Evolutionary conservation across 768 basidiomycete genomes (phyloP), one percentile per base, ranked within the genome.

Genomic region (Phaeolepiota aurea): DNA sequence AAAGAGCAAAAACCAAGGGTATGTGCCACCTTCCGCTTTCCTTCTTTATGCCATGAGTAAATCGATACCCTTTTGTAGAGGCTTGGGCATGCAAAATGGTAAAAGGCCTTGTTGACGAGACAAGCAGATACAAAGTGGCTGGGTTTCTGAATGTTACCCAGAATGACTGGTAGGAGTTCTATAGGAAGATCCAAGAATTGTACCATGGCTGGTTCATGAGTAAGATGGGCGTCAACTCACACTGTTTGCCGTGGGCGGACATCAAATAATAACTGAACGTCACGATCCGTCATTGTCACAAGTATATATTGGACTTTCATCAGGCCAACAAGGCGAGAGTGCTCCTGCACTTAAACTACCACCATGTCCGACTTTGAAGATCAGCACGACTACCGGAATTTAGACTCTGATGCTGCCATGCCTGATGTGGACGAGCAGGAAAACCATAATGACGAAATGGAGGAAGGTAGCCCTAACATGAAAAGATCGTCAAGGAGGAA

Each of bases 21-120:
- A 41, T 50, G 39, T 47, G n/a, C n/a, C n/a, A 79, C 84, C 68
- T 71, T 82, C 5, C 49, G 52, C 52, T 83, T 88, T 11, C 68
- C 71, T 21, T 78, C 70, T 48, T 64, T 79, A 42, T 86, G 75
- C 86, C 84, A 87, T 12, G 83, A 69, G 56, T 77, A 80, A 33
- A 88, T 76, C 32, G 63, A 69, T 13, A 79, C 66, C 10, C 68
- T 63, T 18, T 69, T 62, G 48, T 89, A 90, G 16, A 89, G 63
- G 20, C 56, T 45, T 7, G 69, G 63, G 2, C 62, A 55, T 0
- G 77, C 69, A 46, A 77, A 78, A 1, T 45, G 32, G 45, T 74
- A 58, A 49, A 87, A 85, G 0, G 59, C 41, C 36, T 64, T 71
- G 55, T 70, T 78, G 15, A 87, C 81, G 3, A 78, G 69, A 51